A percentile compares a stretch with the other conserved stretches of the same genome.
These are phyloP conservation scores for Massarina eburnea DNA, from an alignment of 2,329 filamentous ascomycete genomes.

Conservation along the genomic window DNA sequence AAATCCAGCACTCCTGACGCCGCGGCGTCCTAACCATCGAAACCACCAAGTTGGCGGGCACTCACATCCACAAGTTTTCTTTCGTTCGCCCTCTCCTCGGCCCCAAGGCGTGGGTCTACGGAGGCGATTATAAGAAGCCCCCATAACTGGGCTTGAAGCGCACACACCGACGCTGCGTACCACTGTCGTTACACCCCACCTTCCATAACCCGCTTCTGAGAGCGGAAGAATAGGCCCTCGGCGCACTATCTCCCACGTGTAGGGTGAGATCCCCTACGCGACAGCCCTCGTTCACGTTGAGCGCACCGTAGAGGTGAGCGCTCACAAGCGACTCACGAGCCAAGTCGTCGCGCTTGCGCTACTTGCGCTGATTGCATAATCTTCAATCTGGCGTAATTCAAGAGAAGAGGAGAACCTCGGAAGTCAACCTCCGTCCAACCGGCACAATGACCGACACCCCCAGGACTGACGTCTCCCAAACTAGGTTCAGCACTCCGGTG, in stretches of 20 bases:
- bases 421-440: conserved; percentile 26
- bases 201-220: conserved; percentile 24
- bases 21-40: conserved; percentile 44
- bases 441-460: conserved; percentile 56
- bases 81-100: conserved; percentile 87
- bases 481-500: conserved; percentile 72
- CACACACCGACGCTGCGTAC: conserved; percentile 16
- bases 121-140: conserved; percentile 89
- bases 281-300: conserved; percentile 54
- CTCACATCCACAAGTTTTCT: conserved; percentile 69
- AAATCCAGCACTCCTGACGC: conserved; percentile 32
- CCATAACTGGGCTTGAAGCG: conserved; percentile 74
- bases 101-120: conserved; percentile 92
- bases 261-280: conserved; percentile 49
- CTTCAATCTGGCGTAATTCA: conserved; percentile 29
- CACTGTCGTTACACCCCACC: conserved; percentile 17
- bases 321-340: conserved; percentile 55
- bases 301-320: conserved; percentile 54
- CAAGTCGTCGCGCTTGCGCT: conserved; percentile 30
- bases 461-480: conserved; percentile 67
- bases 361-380: conserved; percentile 14
- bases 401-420: conserved; percentile 11
- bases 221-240: conserved; percentile 30
- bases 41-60: conserved; percentile 93
- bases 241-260: conserved; percentile 34